Conservation (phyloP, 768 basidiomycete genomes). For the Lyophyllum shimeji region DNA sequence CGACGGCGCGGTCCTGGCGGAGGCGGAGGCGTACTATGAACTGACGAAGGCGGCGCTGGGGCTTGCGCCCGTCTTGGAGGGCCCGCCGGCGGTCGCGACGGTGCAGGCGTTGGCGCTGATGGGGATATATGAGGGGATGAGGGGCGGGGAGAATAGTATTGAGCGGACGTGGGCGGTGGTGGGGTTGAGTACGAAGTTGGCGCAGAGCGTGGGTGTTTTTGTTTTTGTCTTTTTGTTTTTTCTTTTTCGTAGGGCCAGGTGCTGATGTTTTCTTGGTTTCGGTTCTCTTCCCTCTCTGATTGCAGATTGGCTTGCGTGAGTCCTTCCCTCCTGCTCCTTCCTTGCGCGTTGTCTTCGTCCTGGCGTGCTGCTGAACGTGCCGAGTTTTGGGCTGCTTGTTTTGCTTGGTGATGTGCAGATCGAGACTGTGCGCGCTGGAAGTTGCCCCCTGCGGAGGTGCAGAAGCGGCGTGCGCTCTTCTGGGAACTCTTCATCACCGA, state of each 20-base stretch:
- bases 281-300: not conserved
- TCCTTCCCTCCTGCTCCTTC: slow-evolving; percentile 13
- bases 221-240: slow-evolving; percentile 1
- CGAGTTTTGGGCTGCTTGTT: not conserved
- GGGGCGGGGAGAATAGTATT: slow-evolving; percentile 67
- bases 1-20: slow-evolving; percentile 36
- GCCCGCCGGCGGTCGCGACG: slow-evolving; percentile 70
- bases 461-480: slow-evolving; percentile 68
- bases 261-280: not conserved
- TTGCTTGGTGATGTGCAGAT: slow-evolving; percentile 40
- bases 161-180: slow-evolving; percentile 68
- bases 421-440: slow-evolving; percentile 75
- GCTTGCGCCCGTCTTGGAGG: slow-evolving; percentile 66
- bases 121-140: slow-evolving; percentile 70
- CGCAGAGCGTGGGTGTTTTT: slow-evolving; percentile 59
- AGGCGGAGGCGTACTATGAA: slow-evolving; percentile 54
- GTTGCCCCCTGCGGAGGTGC: slow-evolving; percentile 57
- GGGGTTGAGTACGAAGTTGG: slow-evolving; percentile 62
- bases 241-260: not conserved
- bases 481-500: slow-evolving; percentile 78
- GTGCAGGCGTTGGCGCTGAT: slow-evolving; percentile 67
- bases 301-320: slow-evolving; percentile 72
- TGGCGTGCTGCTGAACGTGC: no score
- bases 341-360: no score
- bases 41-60: slow-evolving; percentile 65